Conservation (phyloP, 1,284 basidiomycete genomes). For the Bjerkandera adusta region DNA sequence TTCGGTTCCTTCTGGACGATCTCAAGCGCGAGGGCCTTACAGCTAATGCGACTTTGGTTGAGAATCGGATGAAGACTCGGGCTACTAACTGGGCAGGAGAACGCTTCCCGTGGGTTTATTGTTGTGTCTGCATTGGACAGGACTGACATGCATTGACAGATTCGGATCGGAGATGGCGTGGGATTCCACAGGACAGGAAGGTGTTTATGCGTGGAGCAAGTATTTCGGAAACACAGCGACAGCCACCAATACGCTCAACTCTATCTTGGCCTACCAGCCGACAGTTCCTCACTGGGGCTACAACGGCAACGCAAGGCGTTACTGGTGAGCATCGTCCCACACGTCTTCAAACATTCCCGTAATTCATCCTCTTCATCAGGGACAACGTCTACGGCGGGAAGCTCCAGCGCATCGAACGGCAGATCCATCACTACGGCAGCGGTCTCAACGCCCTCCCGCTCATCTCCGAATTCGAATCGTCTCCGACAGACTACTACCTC, state of each 20-base stretch:
- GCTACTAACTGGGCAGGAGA: slow-evolving; percentile 44
- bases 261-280: slow-evolving; percentile 57
- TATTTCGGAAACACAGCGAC: slow-evolving; percentile 55
- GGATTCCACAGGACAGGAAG: slow-evolving; percentile 62
- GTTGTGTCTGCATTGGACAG: not conserved
- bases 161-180: slow-evolving; percentile 63
- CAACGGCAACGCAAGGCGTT: slow-evolving; percentile 58
- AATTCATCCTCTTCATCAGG: slow-evolving; percentile 29
- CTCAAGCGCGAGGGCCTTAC: slow-evolving; percentile 51
- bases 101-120: slow-evolving; percentile 45
- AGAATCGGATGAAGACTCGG: slow-evolving; percentile 46
- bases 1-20: slow-evolving; percentile 47
- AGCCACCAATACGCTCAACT: slow-evolving; percentile 51
- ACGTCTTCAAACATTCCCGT: not conserved
- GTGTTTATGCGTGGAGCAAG: slow-evolving; percentile 53
- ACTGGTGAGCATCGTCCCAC: slow-evolving; percentile 38
- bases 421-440: slow-evolving; percentile 61
- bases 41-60: slow-evolving; percentile 45
- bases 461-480: slow-evolving; percentile 46
- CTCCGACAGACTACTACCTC: slow-evolving; percentile 49
- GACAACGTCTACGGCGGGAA: slow-evolving; percentile 60
- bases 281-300: slow-evolving; percentile 60
- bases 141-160: slow-evolving; percentile 25
- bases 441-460: slow-evolving; percentile 56
- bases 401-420: slow-evolving; percentile 52